These are phyloP conservation scores for Scenedesmus sp. DNA, from an alignment of 163 green algal genomes.

Conservation along the genomic window DNA sequence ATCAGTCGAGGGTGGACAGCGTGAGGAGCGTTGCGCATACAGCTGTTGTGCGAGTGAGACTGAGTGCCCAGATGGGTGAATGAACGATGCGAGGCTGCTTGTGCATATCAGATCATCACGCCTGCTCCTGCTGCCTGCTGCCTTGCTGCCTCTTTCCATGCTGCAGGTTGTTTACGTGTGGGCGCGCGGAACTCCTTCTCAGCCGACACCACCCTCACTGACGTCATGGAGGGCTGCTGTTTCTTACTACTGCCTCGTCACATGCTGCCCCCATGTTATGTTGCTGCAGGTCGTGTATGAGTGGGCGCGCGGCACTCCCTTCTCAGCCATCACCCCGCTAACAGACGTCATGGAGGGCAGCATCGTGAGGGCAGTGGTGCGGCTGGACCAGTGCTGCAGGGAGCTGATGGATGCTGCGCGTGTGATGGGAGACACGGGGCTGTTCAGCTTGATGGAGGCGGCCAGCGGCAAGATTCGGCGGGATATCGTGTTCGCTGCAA, in stretches of 20 bases:
- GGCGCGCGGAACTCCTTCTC: background rate
- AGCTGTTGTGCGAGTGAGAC: background rate
- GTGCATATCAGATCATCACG: background rate
- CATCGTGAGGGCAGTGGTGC: conserved; percentile 75
- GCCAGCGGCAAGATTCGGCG: conserved; percentile 91
- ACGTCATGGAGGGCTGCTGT: background rate
- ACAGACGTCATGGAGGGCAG: conserved; percentile 95
- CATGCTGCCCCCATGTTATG: background rate
- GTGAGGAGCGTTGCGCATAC: no score
- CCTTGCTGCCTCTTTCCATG: background rate
- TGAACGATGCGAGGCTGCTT: background rate
- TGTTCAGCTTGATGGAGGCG: conserved; percentile 93
- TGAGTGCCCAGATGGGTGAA: background rate
- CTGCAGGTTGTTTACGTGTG: background rate
- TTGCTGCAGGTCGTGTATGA: conserved; percentile 90
- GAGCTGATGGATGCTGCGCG: conserved; percentile 82
- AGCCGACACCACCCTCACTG: background rate
- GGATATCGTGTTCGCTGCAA: conserved; percentile 97
- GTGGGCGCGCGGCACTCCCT: conserved; percentile 93
- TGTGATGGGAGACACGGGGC: conserved; percentile 93
- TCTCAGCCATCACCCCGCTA: conserved; percentile 90
- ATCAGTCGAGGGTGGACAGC: no score
- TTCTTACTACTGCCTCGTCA: background rate
- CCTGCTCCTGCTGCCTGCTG: background rate
- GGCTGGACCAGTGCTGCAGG: conserved; percentile 68